Percentiles rank a stretch among this genome's conserved stretches.
Conservation (phyloP, 257 asterid genomes). For the Primulina eburnea region DNA sequence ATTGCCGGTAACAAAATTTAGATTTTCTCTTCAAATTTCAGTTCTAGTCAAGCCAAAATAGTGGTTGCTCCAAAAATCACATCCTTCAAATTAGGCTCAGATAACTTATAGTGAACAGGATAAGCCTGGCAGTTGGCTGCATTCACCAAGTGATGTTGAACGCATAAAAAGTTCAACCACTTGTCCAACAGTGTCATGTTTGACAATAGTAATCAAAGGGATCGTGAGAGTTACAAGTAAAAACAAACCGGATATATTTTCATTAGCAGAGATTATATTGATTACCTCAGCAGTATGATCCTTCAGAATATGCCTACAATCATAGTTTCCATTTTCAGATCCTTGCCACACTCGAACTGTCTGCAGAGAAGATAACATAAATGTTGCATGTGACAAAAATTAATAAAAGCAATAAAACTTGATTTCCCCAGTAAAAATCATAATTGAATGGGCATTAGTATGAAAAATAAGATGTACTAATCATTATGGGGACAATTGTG, state of each 20-base stretch:
- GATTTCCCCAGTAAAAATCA: neutral
- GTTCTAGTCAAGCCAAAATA: neutral
- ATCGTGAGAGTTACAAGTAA: conserved; percentile 10
- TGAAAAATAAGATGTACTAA: neutral
- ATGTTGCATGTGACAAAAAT: conserved; percentile 12
- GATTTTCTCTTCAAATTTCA: neutral
- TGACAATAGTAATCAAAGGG: neutral
- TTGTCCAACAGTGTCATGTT: neutral
- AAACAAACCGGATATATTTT: neutral
- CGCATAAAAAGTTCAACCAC: conserved; percentile 1
- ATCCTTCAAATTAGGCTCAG: neutral
- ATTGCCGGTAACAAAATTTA: neutral
- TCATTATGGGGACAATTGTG: neutral
- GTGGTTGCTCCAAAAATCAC: neutral
- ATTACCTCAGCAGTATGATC: conserved; percentile 94
- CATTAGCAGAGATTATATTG: conserved; percentile 13
- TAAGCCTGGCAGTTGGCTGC: neutral
- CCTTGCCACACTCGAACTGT: conserved; percentile 95
- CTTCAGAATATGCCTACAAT: conserved; percentile 67
- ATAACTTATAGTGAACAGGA: conserved; percentile 1
- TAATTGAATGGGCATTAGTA: neutral
- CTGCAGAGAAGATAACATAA: conserved; percentile 43
- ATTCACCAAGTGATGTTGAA: neutral
- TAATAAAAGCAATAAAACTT: neutral
- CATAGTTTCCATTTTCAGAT: conserved; percentile 67